Percentiles rank a stretch among this genome's conserved stretches.
These are phyloP conservation scores for Trifolium fragiferum DNA, from an alignment of 306 rosid species.

Conservation along the genomic window DNA sequence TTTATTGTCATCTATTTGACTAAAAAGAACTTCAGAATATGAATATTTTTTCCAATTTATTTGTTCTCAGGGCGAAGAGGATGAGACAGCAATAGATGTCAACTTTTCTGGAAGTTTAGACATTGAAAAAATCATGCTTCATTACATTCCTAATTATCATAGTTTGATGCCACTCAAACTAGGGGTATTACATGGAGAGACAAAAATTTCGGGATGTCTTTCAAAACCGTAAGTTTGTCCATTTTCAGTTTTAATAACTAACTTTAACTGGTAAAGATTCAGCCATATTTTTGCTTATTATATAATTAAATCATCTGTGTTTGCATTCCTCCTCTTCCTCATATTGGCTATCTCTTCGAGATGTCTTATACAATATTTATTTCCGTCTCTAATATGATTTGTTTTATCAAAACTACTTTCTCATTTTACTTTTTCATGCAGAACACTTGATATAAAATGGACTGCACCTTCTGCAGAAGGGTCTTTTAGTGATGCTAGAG, in stretches of 20 bases:
- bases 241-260: slow-evolving; percentile 25
- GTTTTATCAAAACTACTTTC: slow-evolving; percentile 27
- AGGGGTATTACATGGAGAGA: slow-evolving; percentile 80
- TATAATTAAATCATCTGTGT: slow-evolving; percentile 36
- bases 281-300: slow-evolving; percentile 35
- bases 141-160: slow-evolving; percentile 72
- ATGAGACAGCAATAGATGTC: slow-evolving; percentile 83
- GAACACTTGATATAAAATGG: slow-evolving; percentile 91
- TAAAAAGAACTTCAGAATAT: slow-evolving; percentile 26
- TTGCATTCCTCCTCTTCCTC: not conserved
- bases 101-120: slow-evolving; percentile 86
- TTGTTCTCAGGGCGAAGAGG: slow-evolving; percentile 77
- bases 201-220: slow-evolving; percentile 84
- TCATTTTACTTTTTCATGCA: slow-evolving; percentile 38
- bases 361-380: slow-evolving; percentile 37
- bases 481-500: slow-evolving; percentile 86
- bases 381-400: slow-evolving; percentile 30
- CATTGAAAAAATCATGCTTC: slow-evolving; percentile 73
- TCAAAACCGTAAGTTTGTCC: slow-evolving; percentile 76
- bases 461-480: slow-evolving; percentile 86
- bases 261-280: slow-evolving; percentile 27
- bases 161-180: slow-evolving; percentile 67
- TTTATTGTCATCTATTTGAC: slow-evolving; percentile 26
- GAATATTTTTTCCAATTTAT: slow-evolving; percentile 18
- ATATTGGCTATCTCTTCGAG: slow-evolving; percentile 36